Conservation (phyloP, 1,284 basidiomycete genomes). For the Polyporus tsugae region DNA sequence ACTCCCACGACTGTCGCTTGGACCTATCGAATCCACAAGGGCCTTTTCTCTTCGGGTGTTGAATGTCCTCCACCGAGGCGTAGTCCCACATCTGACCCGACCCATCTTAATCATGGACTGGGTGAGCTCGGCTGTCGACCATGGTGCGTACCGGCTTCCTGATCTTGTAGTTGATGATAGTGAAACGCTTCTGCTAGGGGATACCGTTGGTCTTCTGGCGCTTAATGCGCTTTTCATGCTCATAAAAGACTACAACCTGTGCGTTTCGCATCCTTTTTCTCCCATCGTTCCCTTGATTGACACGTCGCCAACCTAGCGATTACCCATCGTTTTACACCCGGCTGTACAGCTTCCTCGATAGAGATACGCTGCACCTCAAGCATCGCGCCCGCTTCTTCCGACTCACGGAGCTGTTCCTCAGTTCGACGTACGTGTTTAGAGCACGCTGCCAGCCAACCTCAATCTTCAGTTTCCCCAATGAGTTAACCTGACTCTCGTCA, state of each 20-base stretch:
- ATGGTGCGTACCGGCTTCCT: constrained; percentile 54
- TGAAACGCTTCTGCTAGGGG: constrained; percentile 58
- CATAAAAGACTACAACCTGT: constrained; percentile 95
- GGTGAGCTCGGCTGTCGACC: constrained; percentile 89
- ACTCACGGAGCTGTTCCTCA: constrained; percentile 89
- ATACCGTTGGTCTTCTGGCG: constrained; percentile 88
- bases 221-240: constrained; percentile 93
- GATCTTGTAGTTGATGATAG: neutral
- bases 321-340: constrained; percentile 96
- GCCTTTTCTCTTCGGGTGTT: constrained; percentile 67
- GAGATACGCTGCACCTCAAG: constrained; percentile 89
- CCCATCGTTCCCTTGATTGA: constrained; percentile 8
- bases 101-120: constrained; percentile 93
- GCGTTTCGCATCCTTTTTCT: constrained; percentile 42
- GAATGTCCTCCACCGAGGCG: constrained; percentile 84
- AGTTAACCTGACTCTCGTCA: neutral
- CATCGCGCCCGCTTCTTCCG: constrained; percentile 96
- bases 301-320: constrained; percentile 61
- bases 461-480: neutral
- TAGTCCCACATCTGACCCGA: constrained; percentile 86
- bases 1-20: constrained; percentile 63
- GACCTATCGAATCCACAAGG: constrained; percentile 49
- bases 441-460: neutral
- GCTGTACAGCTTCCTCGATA: constrained; percentile 91
- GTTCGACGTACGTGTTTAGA: constrained; percentile 75